Base-by-base conservation (phyloP, 345 rosid genomes). In the Xanthoceras sorbifolium region DNA sequence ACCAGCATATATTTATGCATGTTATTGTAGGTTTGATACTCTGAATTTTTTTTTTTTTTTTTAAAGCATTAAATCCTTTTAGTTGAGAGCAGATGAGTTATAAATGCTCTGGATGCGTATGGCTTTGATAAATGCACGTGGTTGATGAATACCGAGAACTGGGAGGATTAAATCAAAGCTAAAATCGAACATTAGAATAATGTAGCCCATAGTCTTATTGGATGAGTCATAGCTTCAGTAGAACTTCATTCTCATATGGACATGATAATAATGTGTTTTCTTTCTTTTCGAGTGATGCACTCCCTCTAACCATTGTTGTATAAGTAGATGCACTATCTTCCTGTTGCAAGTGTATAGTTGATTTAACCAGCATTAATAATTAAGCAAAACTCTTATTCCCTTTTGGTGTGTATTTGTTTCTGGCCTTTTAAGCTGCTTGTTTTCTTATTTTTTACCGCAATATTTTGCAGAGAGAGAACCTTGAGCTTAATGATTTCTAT, bases 401-500 rank as follows among this genome's bases (percentile, higher is more conserved):
- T 74, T 31, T 29, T 44, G 32, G 29, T 67, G 23, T 65, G 36
- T 57, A 77, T 65, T 50, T 40, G 3, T 62, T 17, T 34, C 60
- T 77, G 38, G 20, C 29, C 29, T 42, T 75, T 32, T 36, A 59
- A 81, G 69, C 40, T 81, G 75, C 75, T 64, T 61, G 71, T 80
- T 72, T 81, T 80, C 31, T 73, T 71, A 73, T 82, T 60, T 72
- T 26, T 31, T 76, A 61, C 25, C 4, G 3, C 42, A 60, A 74
- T 74, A 54, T 84, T 57, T 78, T 87, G 80, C 90, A 89, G 96
- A 82, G 85, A 67, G 89, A 86, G 77, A 86, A 80, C 81, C 73
- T 84, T 78, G 90, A 92, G 79, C 86, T 78, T 46, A 81, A 84
- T 74, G 91, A 88, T 66, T 86, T 87, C 79, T 88, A 90, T 69